A percentile compares a stretch with the other conserved stretches of the same genome.
Evolutionary conservation across 495 filamentous ascomycete species (phyloP).

Genomic region (Staphylotrichum tortipilum): DNA sequence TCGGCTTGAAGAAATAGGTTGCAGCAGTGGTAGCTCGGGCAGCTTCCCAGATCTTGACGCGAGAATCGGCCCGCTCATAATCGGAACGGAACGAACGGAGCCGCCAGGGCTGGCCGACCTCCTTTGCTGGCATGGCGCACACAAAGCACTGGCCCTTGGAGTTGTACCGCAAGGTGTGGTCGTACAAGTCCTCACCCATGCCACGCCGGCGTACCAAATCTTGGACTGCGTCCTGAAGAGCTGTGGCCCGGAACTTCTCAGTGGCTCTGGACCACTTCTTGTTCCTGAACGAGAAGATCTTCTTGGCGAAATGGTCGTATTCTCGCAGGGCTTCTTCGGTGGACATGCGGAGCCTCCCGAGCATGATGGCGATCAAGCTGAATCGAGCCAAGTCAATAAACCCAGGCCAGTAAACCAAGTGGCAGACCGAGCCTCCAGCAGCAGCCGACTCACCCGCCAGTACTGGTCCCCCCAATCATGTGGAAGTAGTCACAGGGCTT

Average conservation of each 20-base stretch:
- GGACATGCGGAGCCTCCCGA: slow-evolving; percentile 29
- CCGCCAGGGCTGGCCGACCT: neutral
- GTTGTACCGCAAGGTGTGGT: neutral
- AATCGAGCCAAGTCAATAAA: neutral
- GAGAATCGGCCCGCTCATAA: neutral
- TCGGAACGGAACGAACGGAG: neutral
- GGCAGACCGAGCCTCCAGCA: neutral
- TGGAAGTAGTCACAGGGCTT: slow-evolving; percentile 34
- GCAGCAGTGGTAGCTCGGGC: slow-evolving; percentile 25
- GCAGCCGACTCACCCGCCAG: slow-evolving; percentile 25
- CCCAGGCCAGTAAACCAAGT: no score
- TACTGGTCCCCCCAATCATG: slow-evolving; percentile 31
- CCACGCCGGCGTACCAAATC: slow-evolving; percentile 2
- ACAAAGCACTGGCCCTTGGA: slow-evolving; percentile 11
- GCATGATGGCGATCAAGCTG: slow-evolving; percentile 29
- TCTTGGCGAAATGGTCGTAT: slow-evolving; percentile 18
- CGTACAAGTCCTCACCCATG: slow-evolving; percentile 3
- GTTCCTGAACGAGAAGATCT: slow-evolving; percentile 19
- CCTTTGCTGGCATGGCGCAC: slow-evolving; percentile 5
- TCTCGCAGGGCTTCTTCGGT: slow-evolving; percentile 18
- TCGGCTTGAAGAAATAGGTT: slow-evolving; percentile 17
- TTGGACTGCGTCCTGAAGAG: slow-evolving; percentile 7
- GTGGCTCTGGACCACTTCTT: slow-evolving; percentile 14
- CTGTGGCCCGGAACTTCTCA: slow-evolving; percentile 6
- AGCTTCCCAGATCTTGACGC: slow-evolving; percentile 21